These are phyloP conservation scores for Trypanosoma caninum DNA, from an alignment of 208 protist genomes.

Conservation along the genomic window DNA sequence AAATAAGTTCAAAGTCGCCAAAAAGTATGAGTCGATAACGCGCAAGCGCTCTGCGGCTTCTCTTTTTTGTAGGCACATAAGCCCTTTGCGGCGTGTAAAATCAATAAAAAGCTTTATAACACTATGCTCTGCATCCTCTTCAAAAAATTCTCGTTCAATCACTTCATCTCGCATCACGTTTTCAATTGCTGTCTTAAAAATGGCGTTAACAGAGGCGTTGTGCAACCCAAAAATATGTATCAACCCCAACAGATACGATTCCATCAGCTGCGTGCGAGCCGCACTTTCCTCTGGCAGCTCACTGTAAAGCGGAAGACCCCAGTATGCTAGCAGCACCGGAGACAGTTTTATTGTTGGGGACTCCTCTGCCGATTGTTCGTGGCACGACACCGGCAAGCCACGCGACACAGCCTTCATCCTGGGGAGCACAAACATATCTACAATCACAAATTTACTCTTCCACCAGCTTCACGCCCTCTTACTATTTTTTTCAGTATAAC, in stretches of 20 bases:
- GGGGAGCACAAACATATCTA: slow-evolving; percentile 25
- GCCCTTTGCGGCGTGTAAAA: slow-evolving; percentile 5
- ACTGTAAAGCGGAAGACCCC: slow-evolving; percentile 26
- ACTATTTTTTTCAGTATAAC: background rate
- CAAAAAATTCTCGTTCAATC: slow-evolving; percentile 56
- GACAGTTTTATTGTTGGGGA: background rate
- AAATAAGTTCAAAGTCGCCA: background rate
- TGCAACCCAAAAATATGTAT: slow-evolving; percentile 15
- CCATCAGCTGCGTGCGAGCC: slow-evolving; percentile 37
- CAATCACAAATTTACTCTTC: too few relatives aligned
- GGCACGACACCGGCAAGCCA: background rate
- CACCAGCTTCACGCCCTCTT: background rate
- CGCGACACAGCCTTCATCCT: background rate
- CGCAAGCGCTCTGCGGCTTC: slow-evolving; percentile 11
- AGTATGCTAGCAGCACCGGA: slow-evolving; percentile 3
- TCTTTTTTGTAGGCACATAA: slow-evolving; percentile 1
- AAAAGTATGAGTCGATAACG: slow-evolving; percentile 14
- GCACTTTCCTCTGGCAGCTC: slow-evolving; percentile 23
- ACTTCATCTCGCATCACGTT: slow-evolving; percentile 34
- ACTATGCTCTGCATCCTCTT: slow-evolving; percentile 31
- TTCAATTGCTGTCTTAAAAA: slow-evolving; percentile 3
- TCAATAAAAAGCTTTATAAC: slow-evolving; percentile 27
- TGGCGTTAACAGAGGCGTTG: slow-evolving; percentile 12
- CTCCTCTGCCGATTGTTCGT: background rate
- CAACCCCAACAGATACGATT: slow-evolving; percentile 39